Percentiles rank a stretch among this genome's conserved stretches.
phyloP scores from a whole-genome alignment of 225 moss, liverwort and hornwort genomes.

The Bryum argenteum region DNA sequence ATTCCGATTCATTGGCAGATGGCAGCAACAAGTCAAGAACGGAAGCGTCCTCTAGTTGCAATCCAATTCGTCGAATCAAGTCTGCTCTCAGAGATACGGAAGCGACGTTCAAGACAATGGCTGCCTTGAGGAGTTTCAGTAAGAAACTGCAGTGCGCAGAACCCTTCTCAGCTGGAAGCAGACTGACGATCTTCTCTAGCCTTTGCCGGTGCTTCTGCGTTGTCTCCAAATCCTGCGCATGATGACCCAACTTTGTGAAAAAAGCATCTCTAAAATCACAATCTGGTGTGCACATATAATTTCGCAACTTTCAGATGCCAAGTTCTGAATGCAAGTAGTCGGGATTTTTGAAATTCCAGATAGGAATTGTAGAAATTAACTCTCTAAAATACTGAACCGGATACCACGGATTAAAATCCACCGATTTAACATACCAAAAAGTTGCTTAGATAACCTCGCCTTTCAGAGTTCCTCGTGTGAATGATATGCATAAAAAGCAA shows the following conservation, averaged over 20 bases:
- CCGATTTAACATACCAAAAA: background rate
- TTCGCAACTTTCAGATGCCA: background rate
- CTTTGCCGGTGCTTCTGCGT: slow-evolving; percentile 46
- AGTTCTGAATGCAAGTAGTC: too few relatives aligned
- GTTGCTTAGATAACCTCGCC: background rate
- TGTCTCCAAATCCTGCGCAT: slow-evolving; percentile 15
- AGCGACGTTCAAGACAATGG: slow-evolving; percentile 53
- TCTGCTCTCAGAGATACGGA: slow-evolving; percentile 49
- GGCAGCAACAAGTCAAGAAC: slow-evolving; percentile 72
- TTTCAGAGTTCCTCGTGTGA: background rate
- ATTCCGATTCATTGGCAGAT: slow-evolving; percentile 42
- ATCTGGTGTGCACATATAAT: background rate
- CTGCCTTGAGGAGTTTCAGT: slow-evolving; percentile 70
- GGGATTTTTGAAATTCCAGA: background rate
- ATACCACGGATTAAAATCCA: background rate
- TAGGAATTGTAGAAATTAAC: background rate
- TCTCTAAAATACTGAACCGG: background rate
- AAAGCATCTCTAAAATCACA: background rate
- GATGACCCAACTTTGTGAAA: slow-evolving; percentile 13
- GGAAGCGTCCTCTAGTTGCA: slow-evolving; percentile 78
- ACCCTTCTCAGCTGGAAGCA: slow-evolving; percentile 76
- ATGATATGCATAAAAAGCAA: background rate
- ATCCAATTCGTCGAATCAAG: slow-evolving; percentile 70
- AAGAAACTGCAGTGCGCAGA: slow-evolving; percentile 63
- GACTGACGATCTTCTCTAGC: slow-evolving; percentile 69